phyloP scores from a whole-genome alignment of 306 rosid species.

The Herpetospermum pedunculosum region DNA sequence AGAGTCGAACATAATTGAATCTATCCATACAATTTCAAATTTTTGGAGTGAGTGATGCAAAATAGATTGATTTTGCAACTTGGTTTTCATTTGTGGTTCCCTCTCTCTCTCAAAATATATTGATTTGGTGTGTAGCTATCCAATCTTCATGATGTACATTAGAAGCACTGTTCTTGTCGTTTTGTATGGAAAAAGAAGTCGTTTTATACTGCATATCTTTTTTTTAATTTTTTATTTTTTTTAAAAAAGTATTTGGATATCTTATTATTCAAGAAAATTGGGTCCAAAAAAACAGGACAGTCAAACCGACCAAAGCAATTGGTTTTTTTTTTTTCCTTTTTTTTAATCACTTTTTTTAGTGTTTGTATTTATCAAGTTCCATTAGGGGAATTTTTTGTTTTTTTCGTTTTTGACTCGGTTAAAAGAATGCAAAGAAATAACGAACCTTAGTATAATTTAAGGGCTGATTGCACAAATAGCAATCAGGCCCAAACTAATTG shows the following conservation, averaged over 20 bases:
- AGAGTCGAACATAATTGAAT: too few species aligned
- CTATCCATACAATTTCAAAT: too few species aligned
- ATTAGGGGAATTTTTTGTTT: neutral
- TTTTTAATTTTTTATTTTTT: too few species aligned
- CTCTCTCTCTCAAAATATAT: neutral
- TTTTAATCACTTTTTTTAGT: neutral
- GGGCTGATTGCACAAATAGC: too few species aligned
- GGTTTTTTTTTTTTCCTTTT: neutral
- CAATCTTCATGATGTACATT: neutral
- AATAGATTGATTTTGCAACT: neutral
- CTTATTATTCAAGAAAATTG: neutral
- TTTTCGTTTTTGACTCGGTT: neutral
- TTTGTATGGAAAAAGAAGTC: neutral
- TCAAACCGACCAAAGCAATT: slow-evolving; percentile 4
- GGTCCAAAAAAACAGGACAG: neutral
- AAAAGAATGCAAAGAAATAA: neutral
- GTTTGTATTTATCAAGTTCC: neutral
- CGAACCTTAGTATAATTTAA: too few species aligned
- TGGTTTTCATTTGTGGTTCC: neutral
- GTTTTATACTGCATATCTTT: neutral
- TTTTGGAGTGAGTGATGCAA: neutral
- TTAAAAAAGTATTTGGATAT: neutral
- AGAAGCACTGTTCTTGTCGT: too few species aligned
- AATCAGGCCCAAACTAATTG: too few species aligned
- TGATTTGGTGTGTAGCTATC: neutral